Percentiles rank a stretch among this genome's conserved stretches.
Evolutionary conservation across 2,329 filamentous ascomycete genomes (phyloP).

Genomic region (Septoria petroselini): DNA sequence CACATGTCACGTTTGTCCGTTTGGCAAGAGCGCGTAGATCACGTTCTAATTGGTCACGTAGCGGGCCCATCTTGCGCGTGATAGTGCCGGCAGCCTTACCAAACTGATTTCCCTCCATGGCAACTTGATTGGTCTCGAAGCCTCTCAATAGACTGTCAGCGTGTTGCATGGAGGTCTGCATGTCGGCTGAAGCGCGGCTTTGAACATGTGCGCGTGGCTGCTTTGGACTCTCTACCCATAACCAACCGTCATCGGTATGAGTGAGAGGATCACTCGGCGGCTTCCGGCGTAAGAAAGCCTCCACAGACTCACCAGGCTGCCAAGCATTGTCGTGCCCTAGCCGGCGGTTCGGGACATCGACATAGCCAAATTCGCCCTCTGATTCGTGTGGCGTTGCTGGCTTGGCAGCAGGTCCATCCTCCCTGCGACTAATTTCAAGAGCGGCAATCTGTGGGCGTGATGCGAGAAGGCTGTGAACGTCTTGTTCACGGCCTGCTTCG

Average conservation of each 20-base stretch:
- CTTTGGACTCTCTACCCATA: slow-evolving; percentile 68
- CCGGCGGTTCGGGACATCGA: slow-evolving; percentile 33
- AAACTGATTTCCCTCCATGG: slow-evolving; percentile 52
- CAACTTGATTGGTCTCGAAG: slow-evolving; percentile 47
- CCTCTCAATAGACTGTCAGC: slow-evolving; percentile 53
- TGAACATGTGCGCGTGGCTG: slow-evolving; percentile 32
- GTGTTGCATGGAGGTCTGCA: slow-evolving; percentile 51
- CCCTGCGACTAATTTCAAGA: slow-evolving; percentile 10
- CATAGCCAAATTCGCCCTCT: not conserved
- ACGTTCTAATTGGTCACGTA: slow-evolving; percentile 46
- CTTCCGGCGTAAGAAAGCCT: slow-evolving; percentile 65
- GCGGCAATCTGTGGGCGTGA: slow-evolving; percentile 23
- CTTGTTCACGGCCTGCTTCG: not conserved
- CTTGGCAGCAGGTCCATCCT: not conserved
- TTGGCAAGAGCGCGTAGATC: slow-evolving; percentile 62
- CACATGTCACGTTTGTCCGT: slow-evolving; percentile 56
- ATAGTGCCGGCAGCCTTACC: slow-evolving; percentile 45
- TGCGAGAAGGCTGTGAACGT: slow-evolving; percentile 24
- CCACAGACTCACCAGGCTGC: slow-evolving; percentile 61
- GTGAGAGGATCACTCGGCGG: slow-evolving; percentile 62
- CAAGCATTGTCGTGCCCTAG: slow-evolving; percentile 52
- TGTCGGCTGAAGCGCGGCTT: slow-evolving; percentile 45
- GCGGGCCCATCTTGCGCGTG: slow-evolving; percentile 42
- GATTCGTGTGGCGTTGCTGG: not conserved
- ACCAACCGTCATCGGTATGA: slow-evolving; percentile 58